Evolutionary conservation across 345 rosid genomes (phyloP), one percentile per base, ranked within the genome.

Genomic region (Diplotaxis tenuifolia): DNA sequence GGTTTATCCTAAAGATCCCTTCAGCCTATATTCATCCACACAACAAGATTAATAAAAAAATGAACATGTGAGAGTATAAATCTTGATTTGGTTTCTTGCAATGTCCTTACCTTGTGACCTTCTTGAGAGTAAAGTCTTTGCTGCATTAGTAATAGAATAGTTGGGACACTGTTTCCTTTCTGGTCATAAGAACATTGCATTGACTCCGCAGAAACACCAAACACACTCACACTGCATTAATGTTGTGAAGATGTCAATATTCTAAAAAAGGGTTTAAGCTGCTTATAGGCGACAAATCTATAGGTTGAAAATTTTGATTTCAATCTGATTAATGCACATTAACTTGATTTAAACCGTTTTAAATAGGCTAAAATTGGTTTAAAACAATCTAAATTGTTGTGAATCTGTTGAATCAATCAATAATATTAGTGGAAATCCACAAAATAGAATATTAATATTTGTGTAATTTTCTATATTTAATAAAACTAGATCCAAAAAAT

Each of bases 141-240:
- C 70, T 91, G 99, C 99, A 91, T 89, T 61, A 95, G 82, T 80
- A 95, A 84, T 56, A 95, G 91, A 78, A 95, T 95, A 55, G 96
- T 91, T 57, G 99, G 99, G 28, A 95, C 91, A 65, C 99, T 89
- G 71, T 91, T 89, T 16, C 97, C 96, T 78, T 78, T 87, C 3
- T 84, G 72, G 49, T 95, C 99, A 25, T 58, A 91, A 23, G 92
- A 84, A 66, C 95, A 88, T 74, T 94, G 97, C 98, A 94, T 94
- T 29, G 97, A 94, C 53, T 91, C 95, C 1, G 98, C 96, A 3
- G 98, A 95, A 62, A 95, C 99, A 6, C 99, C 97, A 82, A 95
- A 95, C 63, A 95, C 96, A 16, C 90, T 95, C 62, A 86, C 97
- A 78, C 97, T 95, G 83, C 78, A 82, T 60, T 42, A 6, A 12